Evolutionary conservation across 176 grass and related monocot genomes (phyloP), one percentile per base, ranked within the genome.

Genomic region (Pontederia paniculata): DNA sequence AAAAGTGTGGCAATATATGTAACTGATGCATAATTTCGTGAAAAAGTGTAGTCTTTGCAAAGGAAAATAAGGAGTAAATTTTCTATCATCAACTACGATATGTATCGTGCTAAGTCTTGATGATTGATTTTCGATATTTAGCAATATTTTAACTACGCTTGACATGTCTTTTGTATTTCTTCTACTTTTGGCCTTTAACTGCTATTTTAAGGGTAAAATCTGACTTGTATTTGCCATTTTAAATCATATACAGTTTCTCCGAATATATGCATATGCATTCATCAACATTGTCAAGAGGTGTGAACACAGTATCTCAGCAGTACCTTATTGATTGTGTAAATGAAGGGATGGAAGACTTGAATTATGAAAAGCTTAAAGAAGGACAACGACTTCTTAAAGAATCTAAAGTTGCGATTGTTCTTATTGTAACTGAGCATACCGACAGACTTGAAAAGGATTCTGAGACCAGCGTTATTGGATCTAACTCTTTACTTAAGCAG

Each of bases 391-490:
- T 88, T 57, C 64, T 98, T 81, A 20, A 37, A 47, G 82, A 75
- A 42, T 91, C 86, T 16, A 98, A 88, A 91, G 70, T 69, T 76
- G 86, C 86, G 46, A 79, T 77, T 54, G 21, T 91, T 62, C 68
- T 98, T 65, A 19, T 88, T 84, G 79, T 44, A 79, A 79, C 53
- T 60, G 60, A 82, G 52, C 1, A 37, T 37, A 37, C 28, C 28
- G 54, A 56, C 20, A 46, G 54, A 50, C 31, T 50, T 31, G 52
- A 72, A 47, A 70, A 60, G 48, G 78, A 76, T 77, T 53, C 28
- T 55, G 78, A 52, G 42, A 50, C 73, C 50, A 66, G 68, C 68
- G 50, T 58, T 44, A 60, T 37, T 62, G 10, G 28, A 44, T 10
- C 13, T 53, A 20, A 53, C 52, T 16, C 57, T 62, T 16, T 50